A percentile compares a stretch with the other conserved stretches of the same genome.
Conservation (phyloP, 768 basidiomycete species). For the Sarcodon sp. region DNA sequence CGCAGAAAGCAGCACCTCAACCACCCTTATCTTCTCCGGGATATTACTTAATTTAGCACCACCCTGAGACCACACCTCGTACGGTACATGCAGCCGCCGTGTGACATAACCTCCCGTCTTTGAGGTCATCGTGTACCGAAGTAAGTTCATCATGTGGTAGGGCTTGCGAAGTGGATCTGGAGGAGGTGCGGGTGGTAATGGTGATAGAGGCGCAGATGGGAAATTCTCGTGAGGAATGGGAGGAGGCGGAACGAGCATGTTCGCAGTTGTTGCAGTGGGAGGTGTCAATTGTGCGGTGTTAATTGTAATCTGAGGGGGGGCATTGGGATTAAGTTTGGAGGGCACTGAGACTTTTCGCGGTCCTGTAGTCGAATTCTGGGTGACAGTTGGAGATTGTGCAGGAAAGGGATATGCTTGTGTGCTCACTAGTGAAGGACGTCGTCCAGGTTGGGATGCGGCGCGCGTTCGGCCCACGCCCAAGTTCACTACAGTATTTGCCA, state of each 20-base stretch:
- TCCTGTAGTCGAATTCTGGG: constrained; percentile 22
- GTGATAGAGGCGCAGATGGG: constrained; percentile 66
- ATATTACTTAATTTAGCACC: constrained; percentile 77
- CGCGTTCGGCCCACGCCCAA: constrained; percentile 37
- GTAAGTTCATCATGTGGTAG: constrained; percentile 80
- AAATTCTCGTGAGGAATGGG: constrained; percentile 40
- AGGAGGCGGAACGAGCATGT: constrained; percentile 32
- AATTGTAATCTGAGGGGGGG: constrained; percentile 32
- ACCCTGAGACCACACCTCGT: constrained; percentile 85
- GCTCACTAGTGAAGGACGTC: constrained; percentile 46
- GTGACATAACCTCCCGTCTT: constrained; percentile 83
- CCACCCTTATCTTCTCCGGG: constrained; percentile 76
- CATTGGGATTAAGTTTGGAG: constrained; percentile 40
- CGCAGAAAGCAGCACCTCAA: constrained; percentile 66
- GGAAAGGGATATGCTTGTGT: constrained; percentile 37
- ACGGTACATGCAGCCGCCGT: constrained; percentile 74
- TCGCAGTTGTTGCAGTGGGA: constrained; percentile 16
- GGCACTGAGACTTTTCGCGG: constrained; percentile 51
- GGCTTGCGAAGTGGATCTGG: constrained; percentile 68
- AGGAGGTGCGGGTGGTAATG: constrained; percentile 63
- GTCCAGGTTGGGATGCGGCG: constrained; percentile 68
- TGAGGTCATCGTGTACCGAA: constrained; percentile 68
- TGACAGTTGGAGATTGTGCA: constrained; percentile 26
- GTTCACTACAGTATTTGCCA: constrained; percentile 22
- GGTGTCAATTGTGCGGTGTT: constrained; percentile 38